Evolutionary conservation across 768 basidiomycete species (phyloP), one percentile per base, ranked within the genome.

Genomic region (Termitomyces sp.): DNA sequence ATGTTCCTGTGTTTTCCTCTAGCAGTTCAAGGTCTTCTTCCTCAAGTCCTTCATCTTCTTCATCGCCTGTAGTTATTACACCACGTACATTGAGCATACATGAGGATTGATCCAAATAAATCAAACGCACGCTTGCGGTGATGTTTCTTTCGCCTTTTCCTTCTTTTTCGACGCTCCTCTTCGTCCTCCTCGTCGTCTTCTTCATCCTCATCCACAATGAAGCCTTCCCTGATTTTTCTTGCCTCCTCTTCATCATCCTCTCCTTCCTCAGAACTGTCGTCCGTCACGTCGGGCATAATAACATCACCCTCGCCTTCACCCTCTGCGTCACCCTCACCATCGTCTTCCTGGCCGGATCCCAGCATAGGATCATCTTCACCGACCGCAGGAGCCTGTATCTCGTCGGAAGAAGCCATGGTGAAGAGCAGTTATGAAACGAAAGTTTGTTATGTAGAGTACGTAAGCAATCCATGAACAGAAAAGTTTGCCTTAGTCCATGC

Each of bases 161-260:
- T 80, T 62, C 80, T 80, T 63, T 82, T 79, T 58, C 79, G 76
- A 55, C 79, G 80, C 45, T 82, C 79, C 20, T 83, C 84, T 14
- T 81, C 83, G 2, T 82, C 84, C 0, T 84, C 88, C 3, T 88
- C 90, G 0, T 93, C 92, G 7, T 93, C 89, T 0, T 90, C 93
- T 58, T 95, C 92, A 9, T 90, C 88, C 56, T 88, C 90, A 56
- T 90, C 90, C 8, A 94, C 94, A 65, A 98, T 97, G 68, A 98
- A 97, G 0, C 92, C 94, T 51, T 94, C 90, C 52, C 85, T 76
- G 56, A 97, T 84, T 56, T 83, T 78, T 57, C 83, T 80, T 64
- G 77, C 88, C 74, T 94, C 94, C 60, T 96, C 95, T 65, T 86
- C 90, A 67, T 96, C 94, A 49, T 96, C 94, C 38, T 95, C 92